Evolutionary conservation across 2,329 filamentous ascomycete genomes (phyloP), one percentile per base, ranked within the genome.

Genomic region (Pseudogymnoascus sp.): DNA sequence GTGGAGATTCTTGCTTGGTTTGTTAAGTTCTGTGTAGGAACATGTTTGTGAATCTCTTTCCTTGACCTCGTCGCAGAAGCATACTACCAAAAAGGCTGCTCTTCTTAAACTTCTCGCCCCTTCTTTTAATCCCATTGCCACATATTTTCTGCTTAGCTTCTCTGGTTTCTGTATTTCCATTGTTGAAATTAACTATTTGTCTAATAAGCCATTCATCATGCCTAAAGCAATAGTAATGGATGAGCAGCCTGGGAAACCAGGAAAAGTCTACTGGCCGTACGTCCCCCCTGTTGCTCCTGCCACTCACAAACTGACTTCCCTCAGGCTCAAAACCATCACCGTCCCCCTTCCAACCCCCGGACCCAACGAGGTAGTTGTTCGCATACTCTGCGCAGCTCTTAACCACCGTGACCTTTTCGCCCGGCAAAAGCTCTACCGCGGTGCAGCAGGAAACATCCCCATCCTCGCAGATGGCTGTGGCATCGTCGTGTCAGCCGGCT

Each of bases 371-470:
- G 79, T 96, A 67, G 80, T 96, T 5, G 79, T 97, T 66, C 86
- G 85, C 70, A 80, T 97, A 71, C 83, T 84, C 40, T 90, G 92
- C 61, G 90, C 88, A 1, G 88, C 92, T 11, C 85, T 96, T 52
- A 96, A 96, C 80, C 93, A 96, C 78, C 89, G 91, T 69, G 93
- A 96, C 75, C 85, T 95, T 67, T 96, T 96, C 78, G 88, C 93
- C 76, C 89, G 92, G 62, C 91, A 93, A 73, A 88, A 91, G 72
- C 84, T 95, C 37, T 96, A 96, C 79, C 92, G 92, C 0, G 89
- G 84, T 70, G 88, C 90, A 62, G 87, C 88, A 12, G 95, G 95
- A 74, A 81, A 84, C 66, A 80, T 87, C 11, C 90, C 93, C 1
- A 78, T 96, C 45, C 82, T 96, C 18, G 85, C 91, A 63, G 92